Evolutionary conservation across 2,329 filamentous ascomycete species (phyloP).

Genomic region (Cladophialophora exuberans): DNA sequence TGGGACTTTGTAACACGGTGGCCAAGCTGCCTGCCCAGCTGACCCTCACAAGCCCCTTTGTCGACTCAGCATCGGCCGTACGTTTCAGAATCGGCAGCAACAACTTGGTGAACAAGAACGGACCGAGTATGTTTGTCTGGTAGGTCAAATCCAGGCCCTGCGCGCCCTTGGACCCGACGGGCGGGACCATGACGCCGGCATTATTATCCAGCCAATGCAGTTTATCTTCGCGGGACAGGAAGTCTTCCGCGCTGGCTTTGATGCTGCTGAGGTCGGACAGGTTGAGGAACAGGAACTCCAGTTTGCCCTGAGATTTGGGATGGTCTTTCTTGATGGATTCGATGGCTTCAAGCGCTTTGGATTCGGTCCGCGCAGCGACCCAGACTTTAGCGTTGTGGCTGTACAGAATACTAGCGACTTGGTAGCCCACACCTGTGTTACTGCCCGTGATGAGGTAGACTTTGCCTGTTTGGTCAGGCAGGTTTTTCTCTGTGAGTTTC

Average conservation of each 20-base stretch:
- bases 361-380: conserved; percentile 45
- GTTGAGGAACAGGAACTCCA: conserved; percentile 43
- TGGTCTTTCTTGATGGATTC: conserved; percentile 41
- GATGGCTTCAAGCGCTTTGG: conserved; percentile 46
- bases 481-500: conserved; percentile 26
- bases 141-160: conserved; percentile 44
- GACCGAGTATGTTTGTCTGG: conserved; percentile 43
- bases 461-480: conserved; percentile 29
- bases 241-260: conserved; percentile 30
- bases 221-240: conserved; percentile 36
- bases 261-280: conserved; percentile 33
- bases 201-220: conserved; percentile 38
- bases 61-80: conserved; percentile 34
- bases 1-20: conserved; percentile 9
- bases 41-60: conserved; percentile 36
- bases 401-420: conserved; percentile 46
- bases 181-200: conserved; percentile 44
- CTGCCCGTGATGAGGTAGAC: conserved; percentile 45
- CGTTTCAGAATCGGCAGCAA: conserved; percentile 40
- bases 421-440: conserved; percentile 45
- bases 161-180: conserved; percentile 37
- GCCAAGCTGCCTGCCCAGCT: conserved; percentile 36
- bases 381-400: conserved; percentile 49
- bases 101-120: conserved; percentile 45
- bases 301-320: conserved; percentile 36